A percentile compares a stretch with the other conserved stretches of the same genome.
phyloP scores from a whole-genome alignment of 441 rosid species.

The Pelargonium cotyledonis region DNA sequence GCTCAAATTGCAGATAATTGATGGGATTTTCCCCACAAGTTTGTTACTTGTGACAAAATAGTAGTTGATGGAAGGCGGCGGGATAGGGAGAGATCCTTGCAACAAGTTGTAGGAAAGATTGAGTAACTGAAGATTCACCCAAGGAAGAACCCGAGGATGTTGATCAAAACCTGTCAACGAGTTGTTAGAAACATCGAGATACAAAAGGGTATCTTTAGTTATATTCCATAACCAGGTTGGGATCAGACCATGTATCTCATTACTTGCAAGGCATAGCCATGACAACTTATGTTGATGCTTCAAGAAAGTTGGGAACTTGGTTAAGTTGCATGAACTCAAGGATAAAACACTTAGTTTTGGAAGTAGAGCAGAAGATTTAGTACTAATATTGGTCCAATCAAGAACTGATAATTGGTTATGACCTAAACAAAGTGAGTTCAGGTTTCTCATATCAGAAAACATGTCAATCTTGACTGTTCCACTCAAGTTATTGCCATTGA shows the following conservation, averaged over 20 bases:
- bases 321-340: background rate
- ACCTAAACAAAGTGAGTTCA: background rate
- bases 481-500: background rate
- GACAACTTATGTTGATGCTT: too few relatives aligned
- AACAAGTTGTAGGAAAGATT: background rate
- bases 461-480: background rate
- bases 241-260: too few relatives aligned
- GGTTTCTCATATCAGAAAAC: background rate
- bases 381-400: background rate
- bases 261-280: too few relatives aligned
- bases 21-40: too few relatives aligned
- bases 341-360: background rate
- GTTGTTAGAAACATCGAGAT: too few relatives aligned
- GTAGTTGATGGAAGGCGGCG: too few relatives aligned
- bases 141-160: background rate
- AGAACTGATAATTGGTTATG: background rate
- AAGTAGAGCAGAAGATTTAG: background rate
- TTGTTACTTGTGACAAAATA: too few relatives aligned
- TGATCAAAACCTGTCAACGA: too few relatives aligned
- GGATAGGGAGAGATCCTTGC: background rate
- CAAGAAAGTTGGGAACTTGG: background rate
- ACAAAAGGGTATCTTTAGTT: too few relatives aligned
- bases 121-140: background rate
- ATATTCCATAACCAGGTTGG: too few relatives aligned
- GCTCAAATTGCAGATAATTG: too few relatives aligned